Evolutionary conservation across 495 filamentous ascomycete species (phyloP).

Genomic region (Podospora sp.): DNA sequence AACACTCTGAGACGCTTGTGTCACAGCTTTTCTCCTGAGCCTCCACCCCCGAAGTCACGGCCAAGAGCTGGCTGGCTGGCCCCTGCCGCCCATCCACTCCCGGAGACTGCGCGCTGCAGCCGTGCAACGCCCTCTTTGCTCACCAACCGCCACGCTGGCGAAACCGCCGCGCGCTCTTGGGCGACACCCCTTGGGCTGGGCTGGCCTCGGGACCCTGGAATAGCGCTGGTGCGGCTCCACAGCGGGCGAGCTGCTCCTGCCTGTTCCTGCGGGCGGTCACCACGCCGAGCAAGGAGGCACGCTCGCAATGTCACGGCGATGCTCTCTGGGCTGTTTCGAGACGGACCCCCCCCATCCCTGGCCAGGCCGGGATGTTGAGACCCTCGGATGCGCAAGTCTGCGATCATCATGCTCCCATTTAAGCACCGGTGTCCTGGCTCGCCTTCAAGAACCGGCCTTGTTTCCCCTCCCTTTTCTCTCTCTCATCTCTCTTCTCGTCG

Average conservation of each 20-base stretch:
- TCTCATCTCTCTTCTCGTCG: slow-evolving; percentile 25
- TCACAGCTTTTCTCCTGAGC: slow-evolving; percentile 46
- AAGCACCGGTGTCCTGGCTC: slow-evolving; percentile 38
- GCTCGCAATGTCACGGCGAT: slow-evolving; percentile 31
- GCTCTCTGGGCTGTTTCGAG: slow-evolving; percentile 50
- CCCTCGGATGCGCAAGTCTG: slow-evolving; percentile 25
- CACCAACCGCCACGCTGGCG: not conserved
- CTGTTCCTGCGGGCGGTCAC: slow-evolving; percentile 25
- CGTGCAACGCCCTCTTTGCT: not conserved
- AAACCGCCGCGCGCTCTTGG: slow-evolving; percentile 15
- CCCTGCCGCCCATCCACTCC: slow-evolving; percentile 10
- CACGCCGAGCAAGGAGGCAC: slow-evolving; percentile 24
- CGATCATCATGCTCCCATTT: slow-evolving; percentile 57
- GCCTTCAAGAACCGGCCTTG: slow-evolving; percentile 31
- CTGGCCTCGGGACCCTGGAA: slow-evolving; percentile 2
- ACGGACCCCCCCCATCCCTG: slow-evolving; percentile 23
- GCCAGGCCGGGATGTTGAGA: slow-evolving; percentile 14
- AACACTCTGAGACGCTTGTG: slow-evolving; percentile 54
- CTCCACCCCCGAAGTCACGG: slow-evolving; percentile 34
- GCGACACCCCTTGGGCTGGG: not conserved
- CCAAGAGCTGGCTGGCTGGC: slow-evolving; percentile 26
- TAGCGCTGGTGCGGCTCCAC: slow-evolving; percentile 13
- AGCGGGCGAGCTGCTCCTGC: not conserved
- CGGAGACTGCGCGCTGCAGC: not conserved
- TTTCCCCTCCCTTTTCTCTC: slow-evolving; percentile 29